Conservation (phyloP, 2,329 filamentous ascomycete genomes). For the Botrytis paeoniae region DNA sequence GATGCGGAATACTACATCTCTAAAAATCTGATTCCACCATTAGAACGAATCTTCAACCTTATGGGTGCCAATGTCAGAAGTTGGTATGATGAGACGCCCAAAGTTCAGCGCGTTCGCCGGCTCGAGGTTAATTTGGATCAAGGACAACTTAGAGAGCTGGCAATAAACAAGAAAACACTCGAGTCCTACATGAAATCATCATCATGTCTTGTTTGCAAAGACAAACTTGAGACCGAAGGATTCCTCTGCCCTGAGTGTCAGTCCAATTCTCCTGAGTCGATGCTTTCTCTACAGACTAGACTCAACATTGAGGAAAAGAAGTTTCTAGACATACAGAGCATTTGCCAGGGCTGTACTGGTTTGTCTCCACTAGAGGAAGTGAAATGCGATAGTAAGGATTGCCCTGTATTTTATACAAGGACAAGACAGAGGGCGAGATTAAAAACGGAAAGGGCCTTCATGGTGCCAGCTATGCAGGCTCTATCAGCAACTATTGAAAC, state of each 20-base stretch:
- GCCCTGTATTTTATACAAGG: constrained; percentile 83
- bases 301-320: constrained; percentile 62
- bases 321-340: constrained; percentile 59
- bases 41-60: constrained; percentile 95
- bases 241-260: constrained; percentile 60
- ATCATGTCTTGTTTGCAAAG: constrained; percentile 71
- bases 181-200: constrained; percentile 88
- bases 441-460: constrained; percentile 40
- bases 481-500: constrained; percentile 37
- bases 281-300: constrained; percentile 61
- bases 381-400: constrained; percentile 87
- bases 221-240: constrained; percentile 43
- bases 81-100: constrained; percentile 98
- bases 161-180: constrained; percentile 61
- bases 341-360: constrained; percentile 80
- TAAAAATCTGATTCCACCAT: constrained; percentile 90
- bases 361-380: constrained; percentile 72
- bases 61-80: constrained; percentile 85
- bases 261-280: constrained; percentile 52
- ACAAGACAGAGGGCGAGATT: constrained; percentile 56
- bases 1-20: constrained; percentile 96
- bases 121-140: constrained; percentile 32
- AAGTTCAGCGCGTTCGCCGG: constrained; percentile 71
- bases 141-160: constrained; percentile 42
- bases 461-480: constrained; percentile 43